Evolutionary conservation across 139 green algal genomes (phyloP), one percentile per base, ranked within the genome.

Genomic region (Micromonas pusilla): DNA sequence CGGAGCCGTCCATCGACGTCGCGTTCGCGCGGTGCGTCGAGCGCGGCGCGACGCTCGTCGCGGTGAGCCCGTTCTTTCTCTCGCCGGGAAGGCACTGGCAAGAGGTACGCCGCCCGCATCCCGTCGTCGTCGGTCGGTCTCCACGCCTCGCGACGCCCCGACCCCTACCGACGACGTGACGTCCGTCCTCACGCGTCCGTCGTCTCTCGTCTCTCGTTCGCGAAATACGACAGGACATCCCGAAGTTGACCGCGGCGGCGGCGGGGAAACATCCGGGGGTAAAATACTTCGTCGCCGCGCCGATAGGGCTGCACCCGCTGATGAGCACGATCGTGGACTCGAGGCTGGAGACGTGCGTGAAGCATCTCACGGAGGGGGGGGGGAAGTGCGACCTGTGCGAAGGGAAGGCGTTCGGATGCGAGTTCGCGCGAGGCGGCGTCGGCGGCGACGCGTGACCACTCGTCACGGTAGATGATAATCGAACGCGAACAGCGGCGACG

Each of bases 1-100:
- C 83, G 34, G 67, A 85, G 71, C 84, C 84, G 20, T 79, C 79
- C 23, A 88, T 88, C 26, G 82, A 74, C 25, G 36, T 70, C 28
- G 84, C 84, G 0, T 87, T 88, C 39, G 36, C 57, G 16, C 23
- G 30, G 36, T 84, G 81, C 26, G 83, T 88, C 38, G 71, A 71
- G 70, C 32, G 70, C 31, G 83, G 83, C 3, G 83, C 83, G 26
- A 80, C n/a, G 25, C n/a, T 53, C 20, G 83, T 87, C 19, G 72
- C 86, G 6, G 79, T 88, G 23, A 82, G 54, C 33, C 84, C 84
- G 3, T 88, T 88, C 74, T 88, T 88, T 72, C 79, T 88, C 25
- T 85, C 83, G 33, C 82, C 83, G 3, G 84, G 84, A 19, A 70
- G 84, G 19, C 84, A 88, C 80, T 86, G 81, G 82, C 31, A 81